These are phyloP conservation scores for Colletotrichum graminicola DNA, from an alignment of 2,329 filamentous ascomycete species.

Conservation along the genomic window DNA sequence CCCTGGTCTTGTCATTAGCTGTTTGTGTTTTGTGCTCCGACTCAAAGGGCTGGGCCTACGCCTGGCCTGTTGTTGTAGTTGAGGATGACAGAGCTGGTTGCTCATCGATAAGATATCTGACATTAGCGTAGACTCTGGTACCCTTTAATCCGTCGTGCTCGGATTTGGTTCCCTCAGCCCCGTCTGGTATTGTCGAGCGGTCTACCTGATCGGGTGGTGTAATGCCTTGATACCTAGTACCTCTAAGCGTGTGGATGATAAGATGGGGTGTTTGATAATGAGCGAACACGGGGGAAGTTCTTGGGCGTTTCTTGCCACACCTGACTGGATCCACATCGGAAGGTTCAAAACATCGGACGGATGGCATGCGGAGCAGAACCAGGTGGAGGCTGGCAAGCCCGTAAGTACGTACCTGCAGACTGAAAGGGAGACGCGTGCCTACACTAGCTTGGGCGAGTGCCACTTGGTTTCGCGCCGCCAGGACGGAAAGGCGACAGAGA, in stretches of 20 bases:
- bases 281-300: conserved; percentile 17
- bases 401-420: background rate
- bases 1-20: conserved; percentile 15
- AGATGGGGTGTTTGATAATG: conserved; percentile 8
- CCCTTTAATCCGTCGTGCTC: conserved; percentile 1
- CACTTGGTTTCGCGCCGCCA: conserved; percentile 19
- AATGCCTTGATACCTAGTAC: background rate
- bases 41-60: conserved; percentile 1
- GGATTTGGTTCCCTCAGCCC: conserved; percentile 5
- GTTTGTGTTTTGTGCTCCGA: conserved; percentile 2
- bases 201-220: conserved; percentile 3
- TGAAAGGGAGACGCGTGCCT: background rate
- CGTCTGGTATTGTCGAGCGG: background rate
- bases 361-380: conserved; percentile 27
- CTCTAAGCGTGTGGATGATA: conserved; percentile 1
- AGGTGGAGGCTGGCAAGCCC: conserved; percentile 18
- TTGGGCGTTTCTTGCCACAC: conserved; percentile 9
- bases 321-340: conserved; percentile 14
- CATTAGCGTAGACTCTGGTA: conserved; percentile 4
- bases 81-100: conserved; percentile 23
- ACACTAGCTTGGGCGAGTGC: conserved; percentile 21
- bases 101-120: conserved; percentile 20
- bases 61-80: conserved; percentile 6
- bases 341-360: conserved; percentile 32
- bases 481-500: conserved; percentile 19